phyloP scores from a whole-genome alignment of 768 basidiomycete genomes.

The Pisolithus microcarpus region DNA sequence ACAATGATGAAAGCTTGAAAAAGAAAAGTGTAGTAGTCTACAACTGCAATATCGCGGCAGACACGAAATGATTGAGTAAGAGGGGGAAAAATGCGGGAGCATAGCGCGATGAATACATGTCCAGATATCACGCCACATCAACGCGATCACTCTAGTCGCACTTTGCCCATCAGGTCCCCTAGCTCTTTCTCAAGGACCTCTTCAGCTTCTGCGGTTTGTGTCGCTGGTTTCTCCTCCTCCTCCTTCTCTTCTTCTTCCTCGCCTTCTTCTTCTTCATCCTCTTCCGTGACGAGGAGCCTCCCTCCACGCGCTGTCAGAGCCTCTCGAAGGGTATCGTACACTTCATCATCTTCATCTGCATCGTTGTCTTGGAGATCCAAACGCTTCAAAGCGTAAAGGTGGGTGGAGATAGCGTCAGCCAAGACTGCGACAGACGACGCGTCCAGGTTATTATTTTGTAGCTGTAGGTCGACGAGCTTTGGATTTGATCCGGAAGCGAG shows the following conservation, averaged over 20 bases:
- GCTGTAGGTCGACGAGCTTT: slow-evolving; percentile 65
- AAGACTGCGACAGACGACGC: slow-evolving; percentile 58
- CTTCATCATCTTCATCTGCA: slow-evolving; percentile 67
- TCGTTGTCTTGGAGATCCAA: slow-evolving; percentile 93
- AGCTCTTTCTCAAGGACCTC: slow-evolving; percentile 35
- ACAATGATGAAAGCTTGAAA: too few species aligned
- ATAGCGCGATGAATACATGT: too few species aligned
- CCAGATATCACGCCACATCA: not conserved
- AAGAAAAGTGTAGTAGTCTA: too few species aligned
- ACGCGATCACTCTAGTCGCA: slow-evolving; percentile 34
- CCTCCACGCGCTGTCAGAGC: slow-evolving; percentile 61
- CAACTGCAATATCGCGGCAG: too few species aligned
- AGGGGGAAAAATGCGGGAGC: too few species aligned
- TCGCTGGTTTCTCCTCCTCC: slow-evolving; percentile 17
- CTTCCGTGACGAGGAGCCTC: slow-evolving; percentile 60
- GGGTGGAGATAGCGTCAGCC: slow-evolving; percentile 54
- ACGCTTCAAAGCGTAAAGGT: slow-evolving; percentile 50
- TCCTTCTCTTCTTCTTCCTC: slow-evolving; percentile 21
- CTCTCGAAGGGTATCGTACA: slow-evolving; percentile 45
- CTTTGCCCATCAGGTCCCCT: slow-evolving; percentile 60
- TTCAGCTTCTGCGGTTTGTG: slow-evolving; percentile 18
- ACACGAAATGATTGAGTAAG: too few species aligned
- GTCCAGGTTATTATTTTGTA: slow-evolving; percentile 93
- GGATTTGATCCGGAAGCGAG: slow-evolving; percentile 66
- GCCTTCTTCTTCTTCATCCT: slow-evolving; percentile 63